Percentiles rank a stretch among this genome's conserved stretches.
phyloP scores from a whole-genome alignment of 495 filamentous ascomycete species.

The Aspergillus carlsbadensis region DNA sequence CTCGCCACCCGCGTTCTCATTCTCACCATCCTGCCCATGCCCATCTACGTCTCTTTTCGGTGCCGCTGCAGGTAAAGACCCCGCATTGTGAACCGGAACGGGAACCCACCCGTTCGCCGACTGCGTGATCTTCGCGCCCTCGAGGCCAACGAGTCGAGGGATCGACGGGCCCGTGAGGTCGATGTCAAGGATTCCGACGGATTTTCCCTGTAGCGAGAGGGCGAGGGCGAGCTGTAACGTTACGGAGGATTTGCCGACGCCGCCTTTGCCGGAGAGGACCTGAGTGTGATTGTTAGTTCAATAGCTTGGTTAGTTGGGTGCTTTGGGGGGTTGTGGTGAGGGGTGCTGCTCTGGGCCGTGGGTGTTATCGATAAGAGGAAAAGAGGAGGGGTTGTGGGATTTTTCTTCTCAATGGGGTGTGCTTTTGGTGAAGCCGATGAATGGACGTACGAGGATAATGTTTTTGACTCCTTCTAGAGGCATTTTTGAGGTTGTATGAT shows the following conservation, averaged over 20 bases:
- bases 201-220: conserved; percentile 77
- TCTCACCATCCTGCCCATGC: background rate
- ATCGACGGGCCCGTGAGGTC: conserved; percentile 96
- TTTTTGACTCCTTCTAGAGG: conserved; percentile 53
- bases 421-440: too few species aligned
- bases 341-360: background rate
- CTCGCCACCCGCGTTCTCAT: background rate
- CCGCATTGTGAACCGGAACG: conserved; percentile 66
- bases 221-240: conserved; percentile 94
- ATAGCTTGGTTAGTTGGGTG: background rate
- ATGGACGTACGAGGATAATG: conserved; percentile 51
- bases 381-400: conserved; percentile 21
- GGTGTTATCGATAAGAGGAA: conserved; percentile 49
- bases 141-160: conserved; percentile 86
- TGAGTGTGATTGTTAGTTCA: conserved; percentile 12
- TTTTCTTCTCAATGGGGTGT: conserved; percentile 8
- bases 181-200: conserved; percentile 92
- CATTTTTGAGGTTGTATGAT: conserved; percentile 27
- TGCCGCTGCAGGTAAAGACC: background rate
- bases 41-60: background rate
- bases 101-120: conserved; percentile 87
- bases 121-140: conserved; percentile 86
- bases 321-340: background rate
- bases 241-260: conserved; percentile 95
- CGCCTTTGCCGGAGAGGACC: conserved; percentile 95